A percentile compares a stretch with the other conserved stretches of the same genome.
These are phyloP conservation scores for Juglanconis juglandina DNA, from an alignment of 2,329 filamentous ascomycete species.

Conservation along the genomic window DNA sequence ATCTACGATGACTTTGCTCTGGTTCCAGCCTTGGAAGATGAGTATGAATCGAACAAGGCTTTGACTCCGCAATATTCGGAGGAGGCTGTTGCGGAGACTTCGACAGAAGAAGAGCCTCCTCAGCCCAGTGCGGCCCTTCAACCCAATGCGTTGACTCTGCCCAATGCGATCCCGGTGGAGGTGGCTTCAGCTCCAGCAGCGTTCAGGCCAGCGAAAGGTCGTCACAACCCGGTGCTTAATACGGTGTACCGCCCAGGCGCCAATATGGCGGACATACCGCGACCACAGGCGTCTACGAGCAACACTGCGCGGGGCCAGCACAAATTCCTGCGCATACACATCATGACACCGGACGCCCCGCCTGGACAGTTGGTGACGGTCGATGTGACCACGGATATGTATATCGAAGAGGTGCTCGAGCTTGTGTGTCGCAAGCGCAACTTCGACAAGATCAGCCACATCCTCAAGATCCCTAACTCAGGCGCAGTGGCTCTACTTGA, in stretches of 20 bases:
- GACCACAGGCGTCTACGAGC: slow-evolving; percentile 40
- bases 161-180: slow-evolving; percentile 27
- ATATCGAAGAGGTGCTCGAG: slow-evolving; percentile 78
- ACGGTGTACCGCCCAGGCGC: slow-evolving; percentile 56
- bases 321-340: slow-evolving; percentile 69
- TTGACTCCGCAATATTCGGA: slow-evolving; percentile 64
- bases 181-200: slow-evolving; percentile 4
- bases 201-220: slow-evolving; percentile 17
- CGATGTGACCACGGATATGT: slow-evolving; percentile 77
- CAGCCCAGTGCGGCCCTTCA: slow-evolving; percentile 33
- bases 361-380: slow-evolving; percentile 72
- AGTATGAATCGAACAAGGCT: slow-evolving; percentile 66
- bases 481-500: slow-evolving; percentile 74
- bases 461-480: slow-evolving; percentile 72
- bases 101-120: slow-evolving; percentile 47
- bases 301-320: slow-evolving; percentile 58
- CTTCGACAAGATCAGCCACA: slow-evolving; percentile 74
- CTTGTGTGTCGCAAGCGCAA: slow-evolving; percentile 73
- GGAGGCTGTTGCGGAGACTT: slow-evolving; percentile 39
- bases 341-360: slow-evolving; percentile 64
- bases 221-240: slow-evolving; percentile 58
- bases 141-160: slow-evolving; percentile 36
- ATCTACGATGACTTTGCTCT: slow-evolving; percentile 81
- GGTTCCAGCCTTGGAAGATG: slow-evolving; percentile 65
- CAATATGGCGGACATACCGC: slow-evolving; percentile 55